Evolutionary conservation across 2,329 filamentous ascomycete genomes (phyloP).

Genomic region (Rutstroemia sp.): DNA sequence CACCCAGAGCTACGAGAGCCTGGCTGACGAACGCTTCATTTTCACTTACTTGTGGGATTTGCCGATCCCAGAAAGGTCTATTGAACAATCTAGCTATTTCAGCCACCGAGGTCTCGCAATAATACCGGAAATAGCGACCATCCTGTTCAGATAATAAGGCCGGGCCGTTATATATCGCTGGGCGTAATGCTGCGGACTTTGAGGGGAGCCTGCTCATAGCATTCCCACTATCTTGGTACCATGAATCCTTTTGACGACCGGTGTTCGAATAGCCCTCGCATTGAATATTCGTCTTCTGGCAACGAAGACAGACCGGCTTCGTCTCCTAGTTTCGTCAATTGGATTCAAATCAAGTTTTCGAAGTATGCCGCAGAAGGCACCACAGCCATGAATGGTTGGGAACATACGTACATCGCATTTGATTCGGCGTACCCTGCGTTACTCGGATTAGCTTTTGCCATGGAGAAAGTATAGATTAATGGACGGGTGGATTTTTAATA

Average conservation of each 20-base stretch:
- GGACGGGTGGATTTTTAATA: not conserved
- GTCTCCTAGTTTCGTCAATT: slow-evolving; percentile 11
- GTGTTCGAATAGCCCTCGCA: slow-evolving; percentile 15
- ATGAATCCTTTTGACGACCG: not conserved
- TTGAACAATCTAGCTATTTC: slow-evolving; percentile 15
- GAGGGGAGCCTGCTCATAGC: not conserved
- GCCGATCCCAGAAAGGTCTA: slow-evolving; percentile 12
- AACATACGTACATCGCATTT: slow-evolving; percentile 7
- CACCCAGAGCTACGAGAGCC: slow-evolving; percentile 17
- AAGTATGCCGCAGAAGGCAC: too few relatives aligned
- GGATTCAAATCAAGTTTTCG: too few relatives aligned
- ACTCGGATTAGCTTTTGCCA: slow-evolving; percentile 1
- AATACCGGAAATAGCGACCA: slow-evolving; percentile 15
- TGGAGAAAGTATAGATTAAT: not conserved
- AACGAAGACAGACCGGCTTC: slow-evolving; percentile 16
- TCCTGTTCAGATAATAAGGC: slow-evolving; percentile 10
- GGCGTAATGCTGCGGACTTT: not conserved
- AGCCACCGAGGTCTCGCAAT: slow-evolving; percentile 11
- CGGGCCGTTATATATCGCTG: not conserved
- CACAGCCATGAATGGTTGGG: not conserved
- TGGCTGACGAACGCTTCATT: slow-evolving; percentile 16
- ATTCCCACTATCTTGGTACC: not conserved
- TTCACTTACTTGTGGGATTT: slow-evolving; percentile 17
- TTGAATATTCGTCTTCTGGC: slow-evolving; percentile 11
- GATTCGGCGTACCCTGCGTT: not conserved